phyloP scores from a whole-genome alignment of 2,329 filamentous ascomycete species.

The Fusarium cyanostomum region DNA sequence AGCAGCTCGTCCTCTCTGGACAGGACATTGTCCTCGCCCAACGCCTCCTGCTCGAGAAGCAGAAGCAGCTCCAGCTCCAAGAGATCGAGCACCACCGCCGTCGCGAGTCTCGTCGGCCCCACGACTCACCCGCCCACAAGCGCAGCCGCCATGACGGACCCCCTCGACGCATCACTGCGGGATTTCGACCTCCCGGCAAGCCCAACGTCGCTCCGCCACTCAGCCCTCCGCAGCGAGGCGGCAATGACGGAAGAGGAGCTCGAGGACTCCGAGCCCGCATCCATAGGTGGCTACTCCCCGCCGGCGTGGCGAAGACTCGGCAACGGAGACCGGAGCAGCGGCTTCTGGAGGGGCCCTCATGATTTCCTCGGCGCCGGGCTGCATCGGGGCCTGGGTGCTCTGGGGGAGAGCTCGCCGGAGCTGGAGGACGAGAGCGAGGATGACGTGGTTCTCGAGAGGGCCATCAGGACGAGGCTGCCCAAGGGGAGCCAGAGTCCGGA shows the following conservation, averaged over 20 bases:
- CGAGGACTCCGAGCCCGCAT: slow-evolving; percentile 58
- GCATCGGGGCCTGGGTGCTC: slow-evolving; percentile 46
- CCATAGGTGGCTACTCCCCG: slow-evolving; percentile 67
- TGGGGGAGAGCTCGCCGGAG: slow-evolving; percentile 39
- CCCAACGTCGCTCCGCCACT: slow-evolving; percentile 48
- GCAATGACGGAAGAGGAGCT: slow-evolving; percentile 48
- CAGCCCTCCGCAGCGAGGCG: slow-evolving; percentile 48
- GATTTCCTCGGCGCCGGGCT: slow-evolving; percentile 61
- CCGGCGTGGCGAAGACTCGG: slow-evolving; percentile 69
- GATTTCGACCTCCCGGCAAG: slow-evolving; percentile 63
- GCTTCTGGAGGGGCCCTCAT: slow-evolving; percentile 67
- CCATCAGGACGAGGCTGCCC: slow-evolving; percentile 64
- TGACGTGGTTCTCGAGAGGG: slow-evolving; percentile 59
- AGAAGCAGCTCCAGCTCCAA: slow-evolving; percentile 34
- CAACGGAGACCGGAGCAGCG: slow-evolving; percentile 66
- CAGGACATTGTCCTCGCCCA: slow-evolving; percentile 44
- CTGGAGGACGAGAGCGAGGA: slow-evolving; percentile 46
- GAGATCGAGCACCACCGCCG: slow-evolving; percentile 29
- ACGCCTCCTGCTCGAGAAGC: slow-evolving; percentile 29
- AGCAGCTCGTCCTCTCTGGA: slow-evolving; percentile 46
- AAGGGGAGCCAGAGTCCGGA: slow-evolving; percentile 66
- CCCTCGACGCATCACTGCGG: slow-evolving; percentile 62
- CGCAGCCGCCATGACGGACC: slow-evolving; percentile 45
- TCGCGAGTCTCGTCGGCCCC: slow-evolving; percentile 16
- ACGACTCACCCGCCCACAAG: slow-evolving; percentile 17